Percentiles rank a stretch among this genome's conserved stretches.
These are phyloP conservation scores for Ustilago vetiveriae DNA, from an alignment of 1,284 basidiomycete species.

Conservation along the genomic window DNA sequence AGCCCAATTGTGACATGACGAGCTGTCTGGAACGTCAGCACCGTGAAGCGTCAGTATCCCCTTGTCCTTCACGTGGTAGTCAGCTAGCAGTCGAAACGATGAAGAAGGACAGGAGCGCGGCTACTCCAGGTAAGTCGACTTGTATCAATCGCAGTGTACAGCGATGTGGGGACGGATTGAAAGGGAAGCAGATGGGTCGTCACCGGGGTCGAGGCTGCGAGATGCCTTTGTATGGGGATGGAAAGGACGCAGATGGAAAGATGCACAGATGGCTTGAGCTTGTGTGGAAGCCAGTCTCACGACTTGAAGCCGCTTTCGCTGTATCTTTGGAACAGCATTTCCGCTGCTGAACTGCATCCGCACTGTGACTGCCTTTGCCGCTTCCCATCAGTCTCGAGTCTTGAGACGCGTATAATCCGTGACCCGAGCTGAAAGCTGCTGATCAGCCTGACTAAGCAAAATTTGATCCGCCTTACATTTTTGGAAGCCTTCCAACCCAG, in stretches of 20 bases:
- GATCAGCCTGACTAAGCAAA: constrained; percentile 37
- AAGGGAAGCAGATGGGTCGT: neutral
- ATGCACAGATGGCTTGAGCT: neutral
- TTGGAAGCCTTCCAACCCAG: constrained; percentile 4
- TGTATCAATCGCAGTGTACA: too few relatives aligned
- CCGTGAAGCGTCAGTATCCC: neutral
- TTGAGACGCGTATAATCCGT: constrained; percentile 34
- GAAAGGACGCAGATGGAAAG: too few relatives aligned
- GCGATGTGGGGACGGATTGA: too few relatives aligned
- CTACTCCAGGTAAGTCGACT: too few relatives aligned
- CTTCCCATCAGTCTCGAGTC: constrained; percentile 3
- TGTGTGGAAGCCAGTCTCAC: too few relatives aligned
- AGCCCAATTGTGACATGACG: constrained; percentile 31
- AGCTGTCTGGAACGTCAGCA: neutral
- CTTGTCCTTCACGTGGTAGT: too few relatives aligned
- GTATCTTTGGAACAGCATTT: too few relatives aligned
- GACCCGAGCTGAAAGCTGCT: constrained; percentile 5
- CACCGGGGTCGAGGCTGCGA: neutral
- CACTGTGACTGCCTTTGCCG: constrained; percentile 1
- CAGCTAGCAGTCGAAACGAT: too few relatives aligned
- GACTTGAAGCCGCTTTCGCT: too few relatives aligned
- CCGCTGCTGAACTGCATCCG: constrained; percentile 9
- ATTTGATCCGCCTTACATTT: constrained; percentile 10
- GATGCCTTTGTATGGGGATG: too few relatives aligned
- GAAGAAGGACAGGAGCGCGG: too few relatives aligned